Percentiles rank a stretch among this genome's conserved stretches.
Conservation (phyloP, 768 basidiomycete genomes). For the Amanita polypyramis region DNA sequence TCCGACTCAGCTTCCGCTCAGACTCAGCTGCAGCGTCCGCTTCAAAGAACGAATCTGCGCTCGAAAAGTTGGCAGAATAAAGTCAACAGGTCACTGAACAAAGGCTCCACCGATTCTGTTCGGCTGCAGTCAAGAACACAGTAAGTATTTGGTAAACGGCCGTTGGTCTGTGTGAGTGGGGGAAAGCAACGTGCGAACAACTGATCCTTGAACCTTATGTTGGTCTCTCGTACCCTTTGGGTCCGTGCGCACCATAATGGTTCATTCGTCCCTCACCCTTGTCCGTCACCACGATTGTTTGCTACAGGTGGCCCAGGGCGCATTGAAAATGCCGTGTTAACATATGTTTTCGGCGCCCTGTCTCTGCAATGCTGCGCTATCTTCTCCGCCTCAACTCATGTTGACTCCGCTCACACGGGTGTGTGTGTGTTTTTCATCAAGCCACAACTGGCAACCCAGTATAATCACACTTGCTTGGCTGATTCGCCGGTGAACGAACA, state of each 20-base stretch:
- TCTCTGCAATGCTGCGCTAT: background rate
- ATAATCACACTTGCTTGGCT: too few relatives aligned
- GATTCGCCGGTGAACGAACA: too few relatives aligned
- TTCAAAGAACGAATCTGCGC: conserved; percentile 8
- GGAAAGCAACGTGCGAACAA: conserved; percentile 16
- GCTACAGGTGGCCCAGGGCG: background rate
- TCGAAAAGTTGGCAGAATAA: conserved; percentile 2
- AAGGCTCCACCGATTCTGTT: background rate
- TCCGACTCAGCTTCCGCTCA: conserved; percentile 26
- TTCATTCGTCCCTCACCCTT: background rate
- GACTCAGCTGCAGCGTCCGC: conserved; percentile 20
- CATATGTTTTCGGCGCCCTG: conserved; percentile 1
- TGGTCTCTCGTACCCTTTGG: background rate
- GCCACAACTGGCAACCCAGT: background rate
- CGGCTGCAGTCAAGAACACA: conserved; percentile 1
- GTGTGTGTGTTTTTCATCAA: background rate
- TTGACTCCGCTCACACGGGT: conserved; percentile 3
- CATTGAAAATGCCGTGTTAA: background rate
- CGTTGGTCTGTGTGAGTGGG: conserved; percentile 6
- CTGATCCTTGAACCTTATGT: conserved; percentile 12
- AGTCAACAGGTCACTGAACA: background rate
- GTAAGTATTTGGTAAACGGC: conserved; percentile 8
- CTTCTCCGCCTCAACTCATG: conserved; percentile 7
- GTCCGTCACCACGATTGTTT: conserved; percentile 1
- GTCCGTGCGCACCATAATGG: conserved; percentile 5